Evolutionary conservation across 805 yeast genomes (phyloP), one percentile per base, ranked within the genome.

Genomic region (Ogataea pini): DNA sequence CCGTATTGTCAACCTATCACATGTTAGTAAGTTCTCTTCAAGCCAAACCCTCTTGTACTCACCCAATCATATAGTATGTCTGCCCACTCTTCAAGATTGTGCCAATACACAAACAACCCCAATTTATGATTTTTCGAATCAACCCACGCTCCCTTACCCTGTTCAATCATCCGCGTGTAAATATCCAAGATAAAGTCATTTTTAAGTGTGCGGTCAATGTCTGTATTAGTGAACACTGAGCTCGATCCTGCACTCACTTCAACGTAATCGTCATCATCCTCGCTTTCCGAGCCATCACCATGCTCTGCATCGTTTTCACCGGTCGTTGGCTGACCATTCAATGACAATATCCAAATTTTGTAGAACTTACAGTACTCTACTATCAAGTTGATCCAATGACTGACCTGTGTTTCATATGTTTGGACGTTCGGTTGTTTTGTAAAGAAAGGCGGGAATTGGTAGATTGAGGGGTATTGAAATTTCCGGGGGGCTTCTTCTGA

Each of bases 381-480:
- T 0, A 92, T 69, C 22, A 92, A 67, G 37, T 77, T 72, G 22
- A 75, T 70, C 99, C 99, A 92, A 46, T 86, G 80, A n/a, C 75
- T 75, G 13, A 86, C 69, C 66, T 92, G 99, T 9, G 89, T 83
- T 25, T 77, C 75, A 71, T 87, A 80, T 1, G 94, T 85, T 9
- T 86, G 80, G 31, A 82, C 77, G 58, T 92, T 91, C 18, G 94
- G 90, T 68, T 92, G 99, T 51, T 81, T 76, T 7, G 98, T 94
- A 70, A 82, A 92, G 56, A 92, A 80, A 0, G 99, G 99, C 5
- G 97, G 97, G 65, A 90, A 92, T 32, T 80, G 72, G 59, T 82
- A 82, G 16, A 84, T 82, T 3, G 76, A 64, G 4, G 88, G 86
- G 45, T 71, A 72, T 44, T 56, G 47, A 47, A 62, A 64, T 20